Base-by-base conservation (phyloP, 73 alveolate genomes). In the Uronychia setigera region DNA sequence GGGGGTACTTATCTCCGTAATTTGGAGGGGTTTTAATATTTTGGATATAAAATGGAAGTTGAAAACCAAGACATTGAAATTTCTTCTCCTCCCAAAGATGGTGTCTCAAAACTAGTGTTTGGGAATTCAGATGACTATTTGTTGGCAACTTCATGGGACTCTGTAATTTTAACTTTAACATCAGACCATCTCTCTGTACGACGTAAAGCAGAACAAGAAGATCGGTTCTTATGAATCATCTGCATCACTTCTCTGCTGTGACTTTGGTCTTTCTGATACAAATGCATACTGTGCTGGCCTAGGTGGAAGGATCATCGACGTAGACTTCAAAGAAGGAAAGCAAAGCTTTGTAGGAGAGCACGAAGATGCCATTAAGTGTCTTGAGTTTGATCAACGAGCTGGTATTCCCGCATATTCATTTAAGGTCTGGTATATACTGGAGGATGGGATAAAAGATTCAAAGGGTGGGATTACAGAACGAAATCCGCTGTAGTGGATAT, bases 401-500 rank as follows among this genome's bases (percentile, higher is more conserved):
- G 30, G 35, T n/a, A 33, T 58, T 26, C 58, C n/a, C 67, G 67
- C n/a, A 19, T 11, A 46, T 19, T 46, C n/a, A 46, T 5, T 5
- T 46, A 25, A 30, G 75, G 75, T 60, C 34, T 92, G 34, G 77
- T 91, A 33, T 82, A 89, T 67, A 90, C 95, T 26, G 98, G 98
- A 14, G 90, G 94, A 59, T 94, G 95, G 95, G 98, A 94, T 77
- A 91, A 92, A 27, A 74, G 85, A 0, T 78, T 91, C 31, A 94
- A 90, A 77, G 81, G 89, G 33, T 94, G 93, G 95, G 98, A 94
- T 82, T 78, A 87, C 26, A 59, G 98, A 33, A 25, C 88, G 1
- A n/a, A 34, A 0, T 87, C 86, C 74, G 85, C 89, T 60, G 92
- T 87, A 1, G 79, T 83, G n/a, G 82, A 88, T 5, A 85, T 84